phyloP scores from a whole-genome alignment of 2,329 filamentous ascomycete genomes.

The Fusarium foetens region DNA sequence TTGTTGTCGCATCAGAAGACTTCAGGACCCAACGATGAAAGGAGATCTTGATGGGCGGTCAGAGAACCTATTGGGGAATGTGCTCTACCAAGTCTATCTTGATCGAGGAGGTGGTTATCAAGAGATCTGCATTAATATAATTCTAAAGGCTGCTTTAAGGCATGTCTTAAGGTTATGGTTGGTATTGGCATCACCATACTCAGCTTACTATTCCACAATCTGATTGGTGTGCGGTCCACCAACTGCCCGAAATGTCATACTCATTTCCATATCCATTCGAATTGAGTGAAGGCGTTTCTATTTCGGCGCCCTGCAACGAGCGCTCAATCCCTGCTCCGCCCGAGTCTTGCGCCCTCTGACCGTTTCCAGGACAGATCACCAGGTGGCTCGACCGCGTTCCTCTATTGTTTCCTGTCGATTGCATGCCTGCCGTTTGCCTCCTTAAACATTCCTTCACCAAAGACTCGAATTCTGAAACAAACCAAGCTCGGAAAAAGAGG shows the following conservation, averaged over 20 bases:
- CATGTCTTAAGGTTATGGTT: neutral
- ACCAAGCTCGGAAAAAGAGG: conserved; percentile 34
- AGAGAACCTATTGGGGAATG: neutral
- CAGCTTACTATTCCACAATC: neutral
- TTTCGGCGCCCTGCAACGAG: conserved; percentile 34
- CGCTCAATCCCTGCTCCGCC: conserved; percentile 38
- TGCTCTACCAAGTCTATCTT: neutral
- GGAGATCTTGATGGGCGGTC: neutral
- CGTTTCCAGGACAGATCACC: conserved; percentile 34
- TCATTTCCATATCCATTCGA: conserved; percentile 14
- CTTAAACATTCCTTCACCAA: conserved; percentile 21
- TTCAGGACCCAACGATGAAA: neutral
- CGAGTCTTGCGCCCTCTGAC: conserved; percentile 42
- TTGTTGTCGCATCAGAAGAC: neutral
- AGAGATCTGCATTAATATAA: conserved; percentile 5
- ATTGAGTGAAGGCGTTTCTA: neutral
- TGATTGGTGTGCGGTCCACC: conserved; percentile 11
- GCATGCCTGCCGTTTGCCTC: conserved; percentile 4
- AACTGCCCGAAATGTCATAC: conserved; percentile 1
- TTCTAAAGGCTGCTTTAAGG: neutral
- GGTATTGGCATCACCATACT: neutral
- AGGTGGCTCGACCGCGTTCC: conserved; percentile 36
- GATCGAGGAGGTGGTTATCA: neutral
- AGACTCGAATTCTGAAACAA: conserved; percentile 40
- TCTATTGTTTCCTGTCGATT: conserved; percentile 28